phyloP scores from a whole-genome alignment of 2,329 filamentous ascomycete genomes.

The Fusarium siculi region DNA sequence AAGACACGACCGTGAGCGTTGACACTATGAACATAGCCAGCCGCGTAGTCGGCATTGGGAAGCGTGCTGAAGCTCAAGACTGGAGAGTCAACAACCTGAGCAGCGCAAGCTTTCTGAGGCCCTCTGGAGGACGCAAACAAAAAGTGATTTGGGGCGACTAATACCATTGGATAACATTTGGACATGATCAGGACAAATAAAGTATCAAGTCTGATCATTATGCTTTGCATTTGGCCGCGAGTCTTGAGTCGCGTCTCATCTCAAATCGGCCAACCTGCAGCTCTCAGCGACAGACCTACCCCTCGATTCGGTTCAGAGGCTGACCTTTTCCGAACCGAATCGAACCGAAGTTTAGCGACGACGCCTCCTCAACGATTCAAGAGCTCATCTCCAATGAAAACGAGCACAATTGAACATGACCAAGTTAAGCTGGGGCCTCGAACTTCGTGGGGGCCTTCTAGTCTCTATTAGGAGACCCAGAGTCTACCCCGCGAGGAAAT shows the following conservation, averaged over 20 bases:
- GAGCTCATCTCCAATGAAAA: constrained; percentile 15
- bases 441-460: constrained; percentile 1
- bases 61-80: not conserved
- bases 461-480: not conserved
- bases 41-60: rapidly evolving
- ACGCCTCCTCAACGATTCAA: not conserved
- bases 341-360: constrained; percentile 15
- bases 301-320: not conserved
- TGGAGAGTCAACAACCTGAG: not conserved
- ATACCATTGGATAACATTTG: not conserved
- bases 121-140: not conserved
- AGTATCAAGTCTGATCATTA: not conserved
- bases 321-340: constrained; percentile 22
- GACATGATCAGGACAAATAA: not conserved
- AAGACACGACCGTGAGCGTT: not conserved
- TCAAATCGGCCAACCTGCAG: not conserved
- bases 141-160: not conserved
- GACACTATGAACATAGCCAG: too few relatives aligned
- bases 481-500: constrained; percentile 9
- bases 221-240: not conserved
- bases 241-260: too few relatives aligned
- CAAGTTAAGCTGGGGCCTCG: constrained; percentile 1
- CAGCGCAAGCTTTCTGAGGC: not conserved
- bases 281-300: not conserved
- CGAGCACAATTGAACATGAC: constrained; percentile 2